These are phyloP conservation scores for Acephala macrosclerotiorum DNA, from an alignment of 2,329 filamentous ascomycete genomes.

Conservation along the genomic window DNA sequence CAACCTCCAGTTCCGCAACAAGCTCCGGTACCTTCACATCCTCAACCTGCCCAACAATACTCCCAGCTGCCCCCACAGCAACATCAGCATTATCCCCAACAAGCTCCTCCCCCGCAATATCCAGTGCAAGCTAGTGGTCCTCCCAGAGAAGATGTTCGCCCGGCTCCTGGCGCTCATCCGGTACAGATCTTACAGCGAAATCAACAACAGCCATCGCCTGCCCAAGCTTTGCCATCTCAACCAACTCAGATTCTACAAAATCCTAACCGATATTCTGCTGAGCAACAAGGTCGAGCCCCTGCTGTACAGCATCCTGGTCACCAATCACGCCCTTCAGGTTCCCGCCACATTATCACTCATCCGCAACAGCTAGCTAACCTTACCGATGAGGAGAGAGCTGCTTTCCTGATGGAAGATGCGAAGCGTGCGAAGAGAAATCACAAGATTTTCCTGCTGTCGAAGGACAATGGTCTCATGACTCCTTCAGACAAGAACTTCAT, in stretches of 20 bases:
- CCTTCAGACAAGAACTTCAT: constrained; percentile 99
- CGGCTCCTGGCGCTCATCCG: constrained; percentile 30
- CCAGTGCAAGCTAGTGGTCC: constrained; percentile 35
- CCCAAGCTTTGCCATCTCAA: constrained; percentile 56
- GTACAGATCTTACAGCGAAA: constrained; percentile 42
- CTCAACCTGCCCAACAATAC: constrained; percentile 29
- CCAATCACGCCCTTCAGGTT: constrained; percentile 47
- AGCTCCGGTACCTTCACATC: constrained; percentile 21
- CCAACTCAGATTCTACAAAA: constrained; percentile 84
- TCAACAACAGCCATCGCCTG: constrained; percentile 43
- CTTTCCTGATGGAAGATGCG: constrained; percentile 88
- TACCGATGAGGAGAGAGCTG: constrained; percentile 82
- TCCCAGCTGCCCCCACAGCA: constrained; percentile 36
- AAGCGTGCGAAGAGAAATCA: constrained; percentile 97
- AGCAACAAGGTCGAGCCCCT: constrained; percentile 50
- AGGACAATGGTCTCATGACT: constrained; percentile 97
- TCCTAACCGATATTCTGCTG: constrained; percentile 68
- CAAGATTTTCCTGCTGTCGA: constrained; percentile 93
- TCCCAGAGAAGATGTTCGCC: constrained; percentile 36
- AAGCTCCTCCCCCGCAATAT: constrained; percentile 37
- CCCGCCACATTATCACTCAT: constrained; percentile 66
- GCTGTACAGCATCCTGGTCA: constrained; percentile 44
- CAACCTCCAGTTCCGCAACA: constrained; percentile 36
- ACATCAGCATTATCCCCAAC: constrained; percentile 33
- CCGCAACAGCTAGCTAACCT: constrained; percentile 79